phyloP scores from a whole-genome alignment of 345 rosid genomes.

The Sonneratia caseolaris region DNA sequence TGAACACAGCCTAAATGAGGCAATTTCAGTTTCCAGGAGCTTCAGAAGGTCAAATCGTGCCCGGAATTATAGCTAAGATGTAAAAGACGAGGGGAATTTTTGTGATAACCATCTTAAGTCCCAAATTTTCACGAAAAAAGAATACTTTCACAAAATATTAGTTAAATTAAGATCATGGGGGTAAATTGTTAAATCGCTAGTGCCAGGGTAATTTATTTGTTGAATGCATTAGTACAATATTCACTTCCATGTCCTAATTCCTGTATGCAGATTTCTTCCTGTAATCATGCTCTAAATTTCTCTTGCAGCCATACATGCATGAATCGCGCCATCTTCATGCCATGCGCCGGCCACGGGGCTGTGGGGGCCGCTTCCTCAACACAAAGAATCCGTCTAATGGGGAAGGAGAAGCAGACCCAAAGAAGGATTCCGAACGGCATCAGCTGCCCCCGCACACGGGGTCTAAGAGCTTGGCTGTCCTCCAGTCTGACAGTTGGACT shows the following conservation, averaged over 20 bases:
- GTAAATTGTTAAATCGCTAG: too few species aligned
- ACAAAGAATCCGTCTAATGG: constrained; percentile 13
- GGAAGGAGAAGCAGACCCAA: constrained; percentile 4
- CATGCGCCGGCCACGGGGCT: constrained; percentile 88
- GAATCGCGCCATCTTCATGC: constrained; percentile 91
- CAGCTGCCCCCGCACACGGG: constrained; percentile 17
- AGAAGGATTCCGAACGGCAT: not conserved
- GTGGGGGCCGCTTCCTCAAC: constrained; percentile 87
- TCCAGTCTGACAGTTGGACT: constrained; percentile 4
- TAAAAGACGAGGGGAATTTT: too few species aligned
- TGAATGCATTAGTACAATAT: not conserved
- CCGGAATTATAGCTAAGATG: too few species aligned
- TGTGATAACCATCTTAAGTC: too few species aligned
- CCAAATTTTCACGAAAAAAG: too few species aligned
- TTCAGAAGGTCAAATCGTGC: too few species aligned
- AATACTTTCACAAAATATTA: too few species aligned
- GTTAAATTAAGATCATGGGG: too few species aligned
- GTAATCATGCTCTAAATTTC: not conserved
- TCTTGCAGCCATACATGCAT: constrained; percentile 77
- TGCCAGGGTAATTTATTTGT: too few species aligned
- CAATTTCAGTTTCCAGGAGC: too few species aligned
- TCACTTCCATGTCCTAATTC: not conserved
- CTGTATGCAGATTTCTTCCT: not conserved
- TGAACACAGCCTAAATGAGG: too few species aligned
- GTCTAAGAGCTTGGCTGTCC: constrained; percentile 8